Evolutionary conservation across 2,329 filamentous ascomycete species (phyloP).

Genomic region (Fusarium temperatum): DNA sequence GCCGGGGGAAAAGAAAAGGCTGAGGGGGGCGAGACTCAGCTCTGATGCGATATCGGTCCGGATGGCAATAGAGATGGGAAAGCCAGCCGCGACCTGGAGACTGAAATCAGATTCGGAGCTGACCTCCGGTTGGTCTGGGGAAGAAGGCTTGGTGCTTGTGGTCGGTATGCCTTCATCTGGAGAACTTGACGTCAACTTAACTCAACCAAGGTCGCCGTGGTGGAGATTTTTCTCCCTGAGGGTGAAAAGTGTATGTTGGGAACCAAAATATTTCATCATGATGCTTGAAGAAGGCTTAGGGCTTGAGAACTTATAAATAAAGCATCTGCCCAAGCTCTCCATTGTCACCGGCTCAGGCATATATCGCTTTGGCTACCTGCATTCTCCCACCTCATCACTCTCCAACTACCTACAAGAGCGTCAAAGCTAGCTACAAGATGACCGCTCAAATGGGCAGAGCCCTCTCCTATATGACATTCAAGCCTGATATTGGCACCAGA

Average conservation of each 20-base stretch:
- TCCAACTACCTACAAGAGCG: neutral
- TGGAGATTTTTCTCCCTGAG: neutral
- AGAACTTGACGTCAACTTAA: slow-evolving; percentile 30
- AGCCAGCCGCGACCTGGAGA: neutral
- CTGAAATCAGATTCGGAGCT: slow-evolving; percentile 9
- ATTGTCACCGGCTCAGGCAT: neutral
- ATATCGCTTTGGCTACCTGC: neutral
- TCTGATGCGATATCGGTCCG: neutral
- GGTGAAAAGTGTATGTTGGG: neutral
- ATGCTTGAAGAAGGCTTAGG: neutral
- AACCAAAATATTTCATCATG: slow-evolving; percentile 1
- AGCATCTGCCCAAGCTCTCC: neutral
- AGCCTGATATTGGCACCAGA: neutral
- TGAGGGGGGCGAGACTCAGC: neutral
- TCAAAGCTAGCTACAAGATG: neutral
- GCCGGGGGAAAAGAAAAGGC: neutral
- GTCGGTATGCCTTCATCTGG: slow-evolving; percentile 13
- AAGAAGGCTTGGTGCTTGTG: neutral
- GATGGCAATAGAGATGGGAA: neutral
- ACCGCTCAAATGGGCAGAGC: neutral
- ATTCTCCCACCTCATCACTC: neutral
- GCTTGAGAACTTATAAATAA: slow-evolving; percentile 2
- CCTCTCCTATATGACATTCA: slow-evolving; percentile 7
- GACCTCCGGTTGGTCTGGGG: slow-evolving; percentile 19
- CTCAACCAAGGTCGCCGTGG: neutral